Conservation (phyloP, 305 asterid genomes). For the Fraxinus xanthoxyloides region DNA sequence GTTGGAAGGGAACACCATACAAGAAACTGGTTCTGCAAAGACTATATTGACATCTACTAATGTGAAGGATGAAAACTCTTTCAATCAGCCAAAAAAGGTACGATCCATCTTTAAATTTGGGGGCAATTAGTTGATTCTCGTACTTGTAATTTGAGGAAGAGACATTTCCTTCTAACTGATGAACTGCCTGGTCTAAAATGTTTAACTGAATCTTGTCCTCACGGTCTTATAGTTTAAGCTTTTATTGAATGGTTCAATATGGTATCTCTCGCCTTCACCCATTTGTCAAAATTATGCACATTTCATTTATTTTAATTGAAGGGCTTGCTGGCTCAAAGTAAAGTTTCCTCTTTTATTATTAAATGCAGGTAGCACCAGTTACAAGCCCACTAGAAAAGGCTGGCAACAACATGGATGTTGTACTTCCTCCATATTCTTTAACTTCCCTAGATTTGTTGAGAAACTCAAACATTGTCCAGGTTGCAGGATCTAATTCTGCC, state of each 20-base stretch:
- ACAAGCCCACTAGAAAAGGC: constrained; percentile 33
- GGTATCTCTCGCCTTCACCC: neutral
- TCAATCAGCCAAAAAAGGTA: constrained; percentile 64
- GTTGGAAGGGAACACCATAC: constrained; percentile 38
- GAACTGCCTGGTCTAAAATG: neutral
- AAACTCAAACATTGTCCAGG: constrained; percentile 25
- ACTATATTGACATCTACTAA: constrained; percentile 56
- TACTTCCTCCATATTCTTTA: constrained; percentile 55
- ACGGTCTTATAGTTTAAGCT: neutral
- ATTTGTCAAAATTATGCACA: neutral
- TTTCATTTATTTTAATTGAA: neutral
- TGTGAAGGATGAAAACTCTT: constrained; percentile 75
- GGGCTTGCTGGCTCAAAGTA: neutral
- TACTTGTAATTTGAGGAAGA: neutral
- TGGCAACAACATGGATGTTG: constrained; percentile 51
- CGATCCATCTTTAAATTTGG: neutral
- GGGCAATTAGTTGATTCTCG: neutral
- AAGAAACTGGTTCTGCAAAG: constrained; percentile 44
- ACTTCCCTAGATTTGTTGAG: constrained; percentile 53
- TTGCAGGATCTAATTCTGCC: constrained; percentile 20
- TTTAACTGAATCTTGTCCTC: neutral
- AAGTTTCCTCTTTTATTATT: constrained; percentile 2
- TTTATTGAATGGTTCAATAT: neutral
- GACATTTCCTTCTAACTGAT: neutral
- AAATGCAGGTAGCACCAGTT: constrained; percentile 66